Percentiles rank a stretch among this genome's conserved stretches.
These are phyloP conservation scores for Microbotryum silenes-acaulis DNA, from an alignment of 1,284 basidiomycete genomes.

Conservation along the genomic window DNA sequence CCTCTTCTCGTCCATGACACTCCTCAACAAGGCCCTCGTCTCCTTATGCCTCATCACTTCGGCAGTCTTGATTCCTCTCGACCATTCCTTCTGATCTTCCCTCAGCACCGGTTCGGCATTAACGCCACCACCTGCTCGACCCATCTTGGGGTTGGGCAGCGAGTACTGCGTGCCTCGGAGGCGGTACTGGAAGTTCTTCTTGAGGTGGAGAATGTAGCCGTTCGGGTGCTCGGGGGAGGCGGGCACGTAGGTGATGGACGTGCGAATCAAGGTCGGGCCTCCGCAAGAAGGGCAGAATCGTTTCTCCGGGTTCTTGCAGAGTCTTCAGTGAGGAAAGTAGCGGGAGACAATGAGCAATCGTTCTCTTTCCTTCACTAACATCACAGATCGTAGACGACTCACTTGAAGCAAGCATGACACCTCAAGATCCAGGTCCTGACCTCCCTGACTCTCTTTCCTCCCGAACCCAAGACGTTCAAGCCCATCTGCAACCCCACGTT, in stretches of 20 bases:
- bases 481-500: slow-evolving; percentile 96
- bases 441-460: slow-evolving; percentile 80
- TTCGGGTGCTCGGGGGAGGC: slow-evolving; percentile 51
- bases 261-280: slow-evolving; percentile 70
- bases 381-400: slow-evolving; percentile 41
- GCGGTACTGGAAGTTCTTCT: slow-evolving; percentile 89
- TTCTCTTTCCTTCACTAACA: background rate
- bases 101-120: slow-evolving; percentile 62
- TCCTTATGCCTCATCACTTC: slow-evolving; percentile 67
- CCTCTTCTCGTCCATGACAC: slow-evolving; percentile 52
- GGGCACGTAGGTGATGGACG: slow-evolving; percentile 66
- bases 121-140: slow-evolving; percentile 48
- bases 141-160: slow-evolving; percentile 84
- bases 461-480: slow-evolving; percentile 78
- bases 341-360: background rate
- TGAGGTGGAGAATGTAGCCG: slow-evolving; percentile 65
- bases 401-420: slow-evolving; percentile 99
- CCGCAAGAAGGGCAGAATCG: slow-evolving; percentile 98
- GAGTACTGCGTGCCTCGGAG: slow-evolving; percentile 87
- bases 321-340: slow-evolving; percentile 48
- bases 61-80: slow-evolving; percentile 66
- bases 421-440: slow-evolving; percentile 93
- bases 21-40: slow-evolving; percentile 56
- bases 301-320: slow-evolving; percentile 90
- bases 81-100: slow-evolving; percentile 81